Evolutionary conservation across 2,329 filamentous ascomycete genomes (phyloP), one percentile per base, ranked within the genome.

Genomic region (Clathrospora elynae): DNA sequence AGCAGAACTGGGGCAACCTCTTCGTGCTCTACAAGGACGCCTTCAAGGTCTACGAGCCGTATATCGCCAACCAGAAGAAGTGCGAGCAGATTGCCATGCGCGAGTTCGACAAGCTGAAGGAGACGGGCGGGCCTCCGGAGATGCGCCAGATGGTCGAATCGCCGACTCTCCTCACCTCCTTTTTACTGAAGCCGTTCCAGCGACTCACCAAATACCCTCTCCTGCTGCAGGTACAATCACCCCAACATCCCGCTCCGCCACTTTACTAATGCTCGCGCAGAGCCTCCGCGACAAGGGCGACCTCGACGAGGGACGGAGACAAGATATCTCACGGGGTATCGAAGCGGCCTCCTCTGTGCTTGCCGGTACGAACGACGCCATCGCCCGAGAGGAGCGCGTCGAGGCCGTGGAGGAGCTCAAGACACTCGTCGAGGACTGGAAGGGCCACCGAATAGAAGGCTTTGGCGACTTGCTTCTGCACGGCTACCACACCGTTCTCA

Each of bases 161-260:
- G 59, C 88, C 88, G 45, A 90, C 92, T 51, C 90, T 90, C 0
- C 75, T 97, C 11, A 90, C 93, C 57, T 90, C 90, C 3, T 99
- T 99, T 66, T 76, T 99, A 20, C 78, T 99, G 35, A 99, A 99
- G 68, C 93, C 93, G 1, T 96, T 99, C 78, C 93, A 99, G 71
- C 83, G 93, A 58, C 75, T 99, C 45, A 89, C 92, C 35, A 96
- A 96, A 71, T 99, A 97, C 65, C 93, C 93, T 3, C 75, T 99
- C 8, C 78, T 99, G 43, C 79, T 99, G 25, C 89, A 88, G 75
- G 88, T 91, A 75, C 54, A 74, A 17, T 5, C 13, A 12, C n/a
- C 14, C 18, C 11, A 14, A 13, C 64, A 22, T 23, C 25, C 9
- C 40, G 14, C 6, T 23, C 33, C 17, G 9, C 8, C 26, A 6